Evolutionary conservation across 2,329 filamentous ascomycete genomes (phyloP).

Genomic region (Stromatinia cepivora): DNA sequence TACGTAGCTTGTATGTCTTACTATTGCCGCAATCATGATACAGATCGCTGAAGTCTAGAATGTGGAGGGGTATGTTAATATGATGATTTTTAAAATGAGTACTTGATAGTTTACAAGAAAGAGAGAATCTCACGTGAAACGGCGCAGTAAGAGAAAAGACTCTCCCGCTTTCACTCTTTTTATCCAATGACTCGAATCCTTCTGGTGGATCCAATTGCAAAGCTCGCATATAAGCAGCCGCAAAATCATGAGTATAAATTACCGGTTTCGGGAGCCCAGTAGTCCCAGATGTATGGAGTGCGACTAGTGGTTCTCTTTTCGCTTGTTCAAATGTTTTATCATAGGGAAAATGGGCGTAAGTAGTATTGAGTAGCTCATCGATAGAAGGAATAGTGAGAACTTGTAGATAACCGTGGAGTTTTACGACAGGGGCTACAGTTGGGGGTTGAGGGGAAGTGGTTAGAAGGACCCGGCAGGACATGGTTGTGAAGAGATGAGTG

Average conservation of each 20-base stretch:
- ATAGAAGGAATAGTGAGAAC: not conserved
- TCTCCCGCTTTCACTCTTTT: not conserved
- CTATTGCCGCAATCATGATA: not conserved
- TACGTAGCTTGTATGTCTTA: not conserved
- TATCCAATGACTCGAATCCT: not conserved
- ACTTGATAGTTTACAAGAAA: not conserved
- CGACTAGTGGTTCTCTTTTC: not conserved
- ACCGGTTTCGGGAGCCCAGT: not conserved
- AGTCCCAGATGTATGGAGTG: constrained; percentile 1
- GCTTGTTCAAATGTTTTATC: not conserved
- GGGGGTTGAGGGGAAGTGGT: not conserved
- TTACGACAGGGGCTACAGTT: not conserved
- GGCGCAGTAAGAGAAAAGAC: not conserved
- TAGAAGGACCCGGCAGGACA: not conserved
- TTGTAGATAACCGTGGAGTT: not conserved
- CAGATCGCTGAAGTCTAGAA: not conserved
- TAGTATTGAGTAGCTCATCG: not conserved
- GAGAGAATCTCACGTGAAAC: not conserved
- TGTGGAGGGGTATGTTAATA: too few relatives aligned
- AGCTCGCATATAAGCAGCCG: not conserved
- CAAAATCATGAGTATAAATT: not conserved
- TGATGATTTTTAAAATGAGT: not conserved
- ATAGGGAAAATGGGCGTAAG: not conserved
- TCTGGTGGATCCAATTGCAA: not conserved
- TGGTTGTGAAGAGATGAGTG: not conserved